Percentiles rank a stretch among this genome's conserved stretches.
These are phyloP conservation scores for Ophiostoma fasciatum DNA, from an alignment of 2,329 filamentous ascomycete genomes.

Conservation along the genomic window DNA sequence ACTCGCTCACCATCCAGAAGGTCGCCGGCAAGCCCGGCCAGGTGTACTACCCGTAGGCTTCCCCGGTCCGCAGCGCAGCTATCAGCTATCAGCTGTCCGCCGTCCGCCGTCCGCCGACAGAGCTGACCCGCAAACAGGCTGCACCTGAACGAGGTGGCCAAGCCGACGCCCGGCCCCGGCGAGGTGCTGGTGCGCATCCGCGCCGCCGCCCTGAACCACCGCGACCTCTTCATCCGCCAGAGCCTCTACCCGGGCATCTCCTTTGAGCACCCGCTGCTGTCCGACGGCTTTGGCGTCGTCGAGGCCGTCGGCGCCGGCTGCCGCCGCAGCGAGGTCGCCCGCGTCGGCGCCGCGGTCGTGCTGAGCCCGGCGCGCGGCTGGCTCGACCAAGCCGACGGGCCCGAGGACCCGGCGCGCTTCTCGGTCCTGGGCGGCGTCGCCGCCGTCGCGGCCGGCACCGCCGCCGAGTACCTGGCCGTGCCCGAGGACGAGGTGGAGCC, in stretches of 20 bases:
- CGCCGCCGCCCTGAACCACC: slow-evolving; percentile 81
- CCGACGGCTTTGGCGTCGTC: slow-evolving; percentile 71
- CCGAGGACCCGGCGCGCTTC: slow-evolving; percentile 47
- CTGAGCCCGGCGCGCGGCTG: slow-evolving; percentile 68
- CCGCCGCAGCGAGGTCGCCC: slow-evolving; percentile 22
- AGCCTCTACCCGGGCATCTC: slow-evolving; percentile 78
- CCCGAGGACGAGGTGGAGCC: slow-evolving; percentile 59
- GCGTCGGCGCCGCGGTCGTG: slow-evolving; percentile 54
- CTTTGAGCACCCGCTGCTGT: slow-evolving; percentile 63
- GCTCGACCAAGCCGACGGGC: slow-evolving; percentile 54
- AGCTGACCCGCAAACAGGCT: slow-evolving; percentile 30
- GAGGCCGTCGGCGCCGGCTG: slow-evolving; percentile 40
- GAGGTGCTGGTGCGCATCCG: slow-evolving; percentile 64
- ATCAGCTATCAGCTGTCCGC: too few relatives aligned
- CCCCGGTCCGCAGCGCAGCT: background rate
- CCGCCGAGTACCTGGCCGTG: slow-evolving; percentile 58
- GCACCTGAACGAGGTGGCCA: slow-evolving; percentile 43
- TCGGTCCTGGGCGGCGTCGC: slow-evolving; percentile 56
- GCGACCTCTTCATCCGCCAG: slow-evolving; percentile 87
- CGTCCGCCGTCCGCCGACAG: background rate
- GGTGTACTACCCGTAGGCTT: slow-evolving; percentile 66
- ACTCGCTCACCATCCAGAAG: slow-evolving; percentile 48
- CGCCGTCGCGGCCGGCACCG: slow-evolving; percentile 50
- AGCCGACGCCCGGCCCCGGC: slow-evolving; percentile 45
- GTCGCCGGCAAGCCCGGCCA: slow-evolving; percentile 64